Conservation (phyloP, 768 basidiomycete species). For the Erythrobasidium yunnanense region DNA sequence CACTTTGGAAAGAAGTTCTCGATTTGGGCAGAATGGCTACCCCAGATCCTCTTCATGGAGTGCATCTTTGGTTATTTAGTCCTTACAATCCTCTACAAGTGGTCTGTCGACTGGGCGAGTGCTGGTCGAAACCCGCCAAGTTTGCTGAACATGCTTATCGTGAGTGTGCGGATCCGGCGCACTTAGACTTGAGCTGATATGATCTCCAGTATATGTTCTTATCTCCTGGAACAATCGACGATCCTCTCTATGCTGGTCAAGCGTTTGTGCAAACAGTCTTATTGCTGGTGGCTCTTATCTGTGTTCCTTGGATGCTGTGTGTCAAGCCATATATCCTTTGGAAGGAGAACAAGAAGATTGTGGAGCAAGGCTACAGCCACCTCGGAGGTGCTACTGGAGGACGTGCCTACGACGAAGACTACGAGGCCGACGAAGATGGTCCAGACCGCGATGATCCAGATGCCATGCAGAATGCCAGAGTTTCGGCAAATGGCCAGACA, state of each 20-base stretch:
- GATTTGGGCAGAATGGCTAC: slow-evolving; percentile 89
- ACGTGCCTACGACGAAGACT: slow-evolving; percentile 47
- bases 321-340: slow-evolving; percentile 83
- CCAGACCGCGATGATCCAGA: slow-evolving; percentile 55
- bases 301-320: slow-evolving; percentile 89
- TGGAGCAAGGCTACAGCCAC: slow-evolving; percentile 72
- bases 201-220: slow-evolving; percentile 97
- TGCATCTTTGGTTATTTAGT: slow-evolving; percentile 92
- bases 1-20: slow-evolving; percentile 78
- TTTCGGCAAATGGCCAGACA: too few relatives aligned
- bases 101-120: slow-evolving; percentile 81
- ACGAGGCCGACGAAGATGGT: slow-evolving; percentile 60
- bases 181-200: slow-evolving; percentile 24
- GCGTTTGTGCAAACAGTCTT: slow-evolving; percentile 68
- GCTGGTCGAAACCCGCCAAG: slow-evolving; percentile 65
- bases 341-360: slow-evolving; percentile 76
- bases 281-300: slow-evolving; percentile 64
- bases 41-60: slow-evolving; percentile 93
- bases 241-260: slow-evolving; percentile 76
- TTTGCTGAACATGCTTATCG: slow-evolving; percentile 51
- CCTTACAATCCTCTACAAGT: slow-evolving; percentile 90
- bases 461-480: too few relatives aligned
- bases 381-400: slow-evolving; percentile 40
- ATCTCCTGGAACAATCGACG: slow-evolving; percentile 56
- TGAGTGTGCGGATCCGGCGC: not conserved